Conservation (phyloP, 2,329 filamentous ascomycete species). For the Penicillium sp. region DNA sequence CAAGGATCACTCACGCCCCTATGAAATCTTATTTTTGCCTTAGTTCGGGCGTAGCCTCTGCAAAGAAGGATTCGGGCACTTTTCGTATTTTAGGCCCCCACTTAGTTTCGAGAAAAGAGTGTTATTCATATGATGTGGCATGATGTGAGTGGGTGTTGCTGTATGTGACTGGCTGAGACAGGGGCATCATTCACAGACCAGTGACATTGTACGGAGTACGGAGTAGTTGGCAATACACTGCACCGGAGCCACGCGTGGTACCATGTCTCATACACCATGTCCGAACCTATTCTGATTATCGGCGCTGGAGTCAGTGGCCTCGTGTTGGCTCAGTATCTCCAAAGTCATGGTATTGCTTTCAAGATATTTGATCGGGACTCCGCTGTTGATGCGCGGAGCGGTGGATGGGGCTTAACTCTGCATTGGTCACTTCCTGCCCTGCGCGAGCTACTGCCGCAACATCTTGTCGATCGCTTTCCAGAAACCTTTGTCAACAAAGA, state of each 20-base stretch:
- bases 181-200: neutral
- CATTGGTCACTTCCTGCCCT: constrained; percentile 63
- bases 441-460: constrained; percentile 52
- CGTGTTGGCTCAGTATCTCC: constrained; percentile 44
- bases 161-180: neutral
- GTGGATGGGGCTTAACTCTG: constrained; percentile 66
- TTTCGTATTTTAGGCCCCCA: neutral
- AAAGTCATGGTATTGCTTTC: constrained; percentile 36
- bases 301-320: constrained; percentile 49
- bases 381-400: constrained; percentile 50
- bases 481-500: constrained; percentile 58
- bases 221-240: neutral
- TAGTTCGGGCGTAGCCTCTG: neutral
- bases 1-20: neutral
- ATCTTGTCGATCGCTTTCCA: constrained; percentile 49
- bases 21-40: neutral
- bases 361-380: constrained; percentile 45
- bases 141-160: neutral
- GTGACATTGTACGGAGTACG: neutral
- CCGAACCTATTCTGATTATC: constrained; percentile 44
- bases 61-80: neutral
- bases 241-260: neutral
- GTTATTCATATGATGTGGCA: neutral
- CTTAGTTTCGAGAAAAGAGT: neutral
- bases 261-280: constrained; percentile 12